phyloP scores from a whole-genome alignment of 2,329 filamentous ascomycete genomes.

The Neurospora crassa region DNA sequence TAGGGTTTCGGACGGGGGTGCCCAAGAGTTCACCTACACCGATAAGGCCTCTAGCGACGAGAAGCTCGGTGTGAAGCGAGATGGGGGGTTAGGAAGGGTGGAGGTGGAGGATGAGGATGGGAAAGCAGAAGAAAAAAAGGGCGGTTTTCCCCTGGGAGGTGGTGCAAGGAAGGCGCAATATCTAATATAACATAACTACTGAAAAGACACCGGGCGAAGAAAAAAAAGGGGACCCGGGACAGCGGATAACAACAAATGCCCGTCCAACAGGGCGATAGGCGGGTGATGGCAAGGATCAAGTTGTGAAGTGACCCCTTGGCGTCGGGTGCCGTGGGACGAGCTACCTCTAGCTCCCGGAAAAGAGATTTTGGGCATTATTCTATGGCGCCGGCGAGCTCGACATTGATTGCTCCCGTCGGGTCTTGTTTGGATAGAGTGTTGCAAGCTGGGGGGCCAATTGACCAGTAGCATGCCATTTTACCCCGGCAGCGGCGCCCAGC shows the following conservation, averaged over 20 bases:
- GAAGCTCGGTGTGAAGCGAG: constrained; percentile 3
- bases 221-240: background rate
- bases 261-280: background rate
- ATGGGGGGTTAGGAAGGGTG: background rate
- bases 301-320: background rate
- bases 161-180: background rate
- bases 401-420: background rate
- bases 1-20: background rate
- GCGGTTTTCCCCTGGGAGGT: background rate
- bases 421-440: no score
- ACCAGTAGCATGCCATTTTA: background rate
- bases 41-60: background rate
- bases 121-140: constrained; percentile 2
- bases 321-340: background rate
- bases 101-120: background rate
- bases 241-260: background rate
- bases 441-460: background rate
- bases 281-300: background rate
- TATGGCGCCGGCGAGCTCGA: background rate
- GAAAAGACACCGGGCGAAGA: background rate
- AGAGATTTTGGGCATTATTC: background rate
- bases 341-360: background rate
- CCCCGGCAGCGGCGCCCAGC: background rate
- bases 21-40: background rate
- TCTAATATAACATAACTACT: background rate